Base-by-base conservation (phyloP, 2,329 filamentous ascomycete species). In the Lasiodiplodia sp. region DNA sequence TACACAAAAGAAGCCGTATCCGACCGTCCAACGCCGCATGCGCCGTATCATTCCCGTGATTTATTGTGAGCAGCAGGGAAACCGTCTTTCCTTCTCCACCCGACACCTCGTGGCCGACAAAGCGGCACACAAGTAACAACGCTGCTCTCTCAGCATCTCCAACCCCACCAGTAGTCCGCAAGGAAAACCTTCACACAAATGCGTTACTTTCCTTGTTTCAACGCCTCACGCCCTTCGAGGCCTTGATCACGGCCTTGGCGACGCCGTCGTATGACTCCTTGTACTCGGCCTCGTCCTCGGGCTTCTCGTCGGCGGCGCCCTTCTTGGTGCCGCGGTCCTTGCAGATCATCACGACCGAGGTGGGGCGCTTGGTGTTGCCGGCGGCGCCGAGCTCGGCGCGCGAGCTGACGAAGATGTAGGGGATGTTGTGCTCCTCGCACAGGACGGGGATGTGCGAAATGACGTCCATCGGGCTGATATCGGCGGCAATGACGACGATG, bases 401-500 rank as follows among this genome's bases (percentile, higher is more conserved):
- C 77, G 92, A 96, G 70, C 91, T 89, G 75, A 99, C 92, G 82
- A 96, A 99, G 81, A 99, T 89, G 84, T 98, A 99, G 40, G 96
- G 96, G 70, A 97, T 93, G 82, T 92, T 93, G 87, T 97, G 94
- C 84, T 98, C 95, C 85, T 99, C 96, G 87, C 96, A 98, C 69
- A 98, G 91, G 69, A 99, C 92, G 76, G 96, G 96, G 73, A 99
- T 92, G 84, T 99, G 96, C 70, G 93, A 96, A 84, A 99, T 97
- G 80, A 99, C 96, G 82, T 99, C 96, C 90, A 96, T 95, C 73
- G 96, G 96, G 66, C 93, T 97, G 85, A 99, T 98, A 83, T 99
- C 96, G 75, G 93, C 96, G 44, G 96, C 96, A 74, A 99, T 93
- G 80, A 99, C 86, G 76, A 97, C 93, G 73, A 99, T 87, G 71